Evolutionary conservation across 1,284 basidiomycete species (phyloP), one percentile per base, ranked within the genome.

Genomic region (Sporisorium reilianum): DNA sequence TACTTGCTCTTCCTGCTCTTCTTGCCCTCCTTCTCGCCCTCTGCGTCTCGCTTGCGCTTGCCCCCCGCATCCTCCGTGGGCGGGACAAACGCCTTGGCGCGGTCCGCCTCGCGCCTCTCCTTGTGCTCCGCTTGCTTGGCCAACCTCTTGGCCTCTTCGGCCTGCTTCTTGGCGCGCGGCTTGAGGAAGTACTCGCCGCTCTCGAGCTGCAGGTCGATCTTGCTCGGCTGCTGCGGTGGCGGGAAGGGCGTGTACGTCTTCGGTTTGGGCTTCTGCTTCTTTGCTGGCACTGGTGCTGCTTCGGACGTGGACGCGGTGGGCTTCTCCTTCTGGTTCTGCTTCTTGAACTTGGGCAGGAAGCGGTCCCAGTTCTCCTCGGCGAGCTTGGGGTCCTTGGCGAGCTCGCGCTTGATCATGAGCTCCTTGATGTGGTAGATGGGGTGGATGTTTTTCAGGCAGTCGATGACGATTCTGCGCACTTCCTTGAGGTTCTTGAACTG

Each of bases 361-460:
- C 97, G 90, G 74, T 98, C 96, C 97, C 97, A 99, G 28, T 91
- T 93, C 84, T 99, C 95, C 22, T 88, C 90, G 0, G 92, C 94
- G 9, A 99, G 89, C 83, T 97, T 96, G 4, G 97, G 96, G 82
- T 99, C 97, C 87, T 98, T 98, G 16, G 96, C 95, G 7, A 99
- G 89, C 86, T 99, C 97, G 51, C 96, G 91, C 66, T 94, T 92
- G 82, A 99, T 96, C 97, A 99, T 99, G 50, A 99, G 89, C 86
- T 99, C 97, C 86, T 99, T 99, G 87, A 99, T 99, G 77, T 95
- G 91, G 85, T 99, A 99, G 83, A 99, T 99, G 3, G 97, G 97
- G 83, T 99, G 97, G 55, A 99, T 92, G 84, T 99, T 99, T 87
- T 93, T 96, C 94, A 99, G 97, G 87, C 97, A 99, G 85, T 99